Evolutionary conservation across 2,329 filamentous ascomycete species (phyloP).

Genomic region (Paecilomyces sp.): DNA sequence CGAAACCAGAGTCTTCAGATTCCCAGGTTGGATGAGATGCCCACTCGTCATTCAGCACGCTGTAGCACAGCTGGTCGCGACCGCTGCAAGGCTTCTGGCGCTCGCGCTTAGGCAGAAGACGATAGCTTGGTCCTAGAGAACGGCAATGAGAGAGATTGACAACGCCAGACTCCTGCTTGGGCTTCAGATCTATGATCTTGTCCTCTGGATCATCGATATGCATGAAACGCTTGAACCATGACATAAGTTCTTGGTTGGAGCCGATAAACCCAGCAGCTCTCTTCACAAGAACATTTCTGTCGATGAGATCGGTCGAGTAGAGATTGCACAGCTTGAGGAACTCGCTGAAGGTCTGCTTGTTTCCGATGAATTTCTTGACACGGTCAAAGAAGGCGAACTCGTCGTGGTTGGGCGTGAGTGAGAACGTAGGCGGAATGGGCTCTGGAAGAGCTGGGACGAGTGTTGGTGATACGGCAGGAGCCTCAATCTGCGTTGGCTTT

Average conservation of each 20-base stretch:
- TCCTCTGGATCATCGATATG: slow-evolving; percentile 65
- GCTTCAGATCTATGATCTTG: slow-evolving; percentile 69
- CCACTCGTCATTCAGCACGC: slow-evolving; percentile 95
- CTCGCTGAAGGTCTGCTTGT: slow-evolving; percentile 87
- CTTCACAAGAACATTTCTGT: slow-evolving; percentile 72
- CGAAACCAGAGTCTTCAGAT: slow-evolving; percentile 94
- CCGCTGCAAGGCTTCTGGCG: slow-evolving; percentile 88
- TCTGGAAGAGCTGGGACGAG: slow-evolving; percentile 82
- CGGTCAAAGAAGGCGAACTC: slow-evolving; percentile 93
- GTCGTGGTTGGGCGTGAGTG: slow-evolving; percentile 68
- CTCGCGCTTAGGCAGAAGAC: slow-evolving; percentile 82
- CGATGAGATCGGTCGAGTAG: slow-evolving; percentile 87
- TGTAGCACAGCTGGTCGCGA: slow-evolving; percentile 86
- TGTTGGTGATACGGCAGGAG: slow-evolving; percentile 68
- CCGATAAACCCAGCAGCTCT: slow-evolving; percentile 82
- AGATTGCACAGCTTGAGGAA: slow-evolving; percentile 96
- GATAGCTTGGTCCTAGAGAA: slow-evolving; percentile 91
- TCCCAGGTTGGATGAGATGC: slow-evolving; percentile 98
- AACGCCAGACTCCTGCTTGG: slow-evolving; percentile 64
- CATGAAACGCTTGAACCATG: slow-evolving; percentile 80
- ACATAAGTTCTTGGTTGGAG: slow-evolving; percentile 79
- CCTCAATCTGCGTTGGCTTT: slow-evolving; percentile 51
- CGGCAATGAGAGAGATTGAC: slow-evolving; percentile 95
- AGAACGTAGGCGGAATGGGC: slow-evolving; percentile 70
- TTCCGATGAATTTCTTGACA: slow-evolving; percentile 91